These are phyloP conservation scores for Deinandra increscens DNA, from an alignment of 129 eudicot genomes.

Conservation along the genomic window DNA sequence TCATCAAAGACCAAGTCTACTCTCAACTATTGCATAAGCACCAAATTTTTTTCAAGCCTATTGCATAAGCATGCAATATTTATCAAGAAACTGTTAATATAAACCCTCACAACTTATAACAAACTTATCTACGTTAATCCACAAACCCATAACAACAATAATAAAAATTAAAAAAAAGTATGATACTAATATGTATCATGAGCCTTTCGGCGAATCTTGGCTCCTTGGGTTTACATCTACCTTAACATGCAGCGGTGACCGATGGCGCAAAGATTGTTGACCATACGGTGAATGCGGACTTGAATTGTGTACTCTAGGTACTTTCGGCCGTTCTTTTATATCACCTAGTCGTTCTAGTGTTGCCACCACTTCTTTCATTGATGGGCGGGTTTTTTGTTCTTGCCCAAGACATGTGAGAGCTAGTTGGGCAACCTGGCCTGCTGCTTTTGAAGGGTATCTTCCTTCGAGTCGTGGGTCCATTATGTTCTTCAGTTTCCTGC, in stretches of 20 bases:
- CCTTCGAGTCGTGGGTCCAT: constrained; percentile 89
- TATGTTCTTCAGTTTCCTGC: constrained; percentile 58
- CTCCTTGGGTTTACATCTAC: constrained; percentile 33
- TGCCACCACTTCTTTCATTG: constrained; percentile 77
- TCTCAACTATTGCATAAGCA: constrained; percentile 1
- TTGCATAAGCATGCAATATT: neutral
- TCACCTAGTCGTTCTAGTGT: constrained; percentile 45
- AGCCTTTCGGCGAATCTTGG: constrained; percentile 35
- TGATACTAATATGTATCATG: constrained; percentile 23
- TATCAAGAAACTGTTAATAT: neutral
- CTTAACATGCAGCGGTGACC: constrained; percentile 47
- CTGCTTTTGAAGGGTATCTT: constrained; percentile 75
- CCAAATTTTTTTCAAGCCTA: neutral
- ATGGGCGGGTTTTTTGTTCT: constrained; percentile 61
- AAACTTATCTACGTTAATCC: constrained; percentile 19
- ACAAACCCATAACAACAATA: constrained; percentile 4
- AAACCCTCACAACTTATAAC: constrained; percentile 20
- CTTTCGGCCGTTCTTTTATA: constrained; percentile 55
- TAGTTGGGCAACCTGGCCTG: constrained; percentile 58
- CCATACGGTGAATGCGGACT: constrained; percentile 32
- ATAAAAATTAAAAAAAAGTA: constrained; percentile 6
- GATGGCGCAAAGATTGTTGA: constrained; percentile 42
- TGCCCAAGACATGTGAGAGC: constrained; percentile 67
- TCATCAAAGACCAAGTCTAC: too few species aligned
- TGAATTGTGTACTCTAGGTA: constrained; percentile 45